These are phyloP conservation scores for Chamaecyparis obtusa DNA, from an alignment of 75 land plant species.

Conservation along the genomic window DNA sequence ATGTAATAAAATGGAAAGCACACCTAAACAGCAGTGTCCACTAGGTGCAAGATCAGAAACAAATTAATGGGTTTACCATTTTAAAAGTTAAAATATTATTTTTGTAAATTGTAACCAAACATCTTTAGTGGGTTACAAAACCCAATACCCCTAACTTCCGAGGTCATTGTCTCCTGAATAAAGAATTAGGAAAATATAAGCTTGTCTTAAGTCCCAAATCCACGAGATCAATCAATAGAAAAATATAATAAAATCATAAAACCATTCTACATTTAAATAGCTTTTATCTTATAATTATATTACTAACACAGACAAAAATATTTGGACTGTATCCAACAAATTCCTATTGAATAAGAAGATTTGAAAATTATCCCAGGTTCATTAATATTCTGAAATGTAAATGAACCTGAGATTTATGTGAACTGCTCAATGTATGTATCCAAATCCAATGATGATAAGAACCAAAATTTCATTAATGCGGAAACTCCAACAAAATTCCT, in stretches of 20 bases:
- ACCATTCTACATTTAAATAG: not conserved
- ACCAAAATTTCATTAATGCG: not conserved
- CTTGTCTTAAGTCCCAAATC: not conserved
- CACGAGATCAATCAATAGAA: not conserved
- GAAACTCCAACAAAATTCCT: not conserved
- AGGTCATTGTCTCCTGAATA: not conserved
- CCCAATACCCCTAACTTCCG: not conserved
- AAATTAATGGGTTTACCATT: not conserved
- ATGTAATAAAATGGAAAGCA: not conserved
- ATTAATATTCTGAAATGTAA: not conserved
- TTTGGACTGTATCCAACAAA: not conserved
- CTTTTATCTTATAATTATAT: not conserved
- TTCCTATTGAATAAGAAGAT: not conserved
- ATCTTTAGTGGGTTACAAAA: not conserved
- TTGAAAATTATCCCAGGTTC: not conserved
- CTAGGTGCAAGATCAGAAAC: not conserved
- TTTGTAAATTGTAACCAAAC: not conserved
- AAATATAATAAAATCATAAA: not conserved
- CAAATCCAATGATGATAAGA: not conserved
- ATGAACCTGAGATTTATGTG: not conserved
- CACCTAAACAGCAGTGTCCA: not conserved
- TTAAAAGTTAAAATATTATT: not conserved
- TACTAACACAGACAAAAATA: not conserved
- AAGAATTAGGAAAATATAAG: not conserved
- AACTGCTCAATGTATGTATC: not conserved